These are phyloP conservation scores for Erodium maritimum DNA, from an alignment of 345 rosid genomes.

Conservation along the genomic window DNA sequence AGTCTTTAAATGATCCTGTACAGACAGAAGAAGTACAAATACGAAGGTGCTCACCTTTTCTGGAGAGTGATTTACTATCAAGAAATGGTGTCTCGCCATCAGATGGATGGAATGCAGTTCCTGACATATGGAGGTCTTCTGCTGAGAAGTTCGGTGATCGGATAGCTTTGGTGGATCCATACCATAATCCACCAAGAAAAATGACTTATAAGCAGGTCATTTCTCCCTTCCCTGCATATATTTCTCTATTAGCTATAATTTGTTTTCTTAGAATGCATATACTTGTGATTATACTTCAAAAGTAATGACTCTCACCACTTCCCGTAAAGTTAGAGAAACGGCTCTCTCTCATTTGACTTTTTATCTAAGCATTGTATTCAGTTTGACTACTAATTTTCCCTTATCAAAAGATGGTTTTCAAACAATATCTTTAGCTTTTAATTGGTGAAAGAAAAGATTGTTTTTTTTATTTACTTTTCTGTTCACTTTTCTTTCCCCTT, in stretches of 20 bases:
- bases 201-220: slow-evolving; percentile 64
- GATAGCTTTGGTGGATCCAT: slow-evolving; percentile 57
- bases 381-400: no score
- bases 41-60: slow-evolving; percentile 44
- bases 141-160: slow-evolving; percentile 57
- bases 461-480: no score
- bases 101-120: slow-evolving; percentile 60
- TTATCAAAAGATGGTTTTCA: no score
- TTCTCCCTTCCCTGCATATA: no score
- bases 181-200: slow-evolving; percentile 66
- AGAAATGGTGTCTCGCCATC: slow-evolving; percentile 19
- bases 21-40: slow-evolving; percentile 33
- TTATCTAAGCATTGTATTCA: no score
- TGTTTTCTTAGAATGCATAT: neutral
- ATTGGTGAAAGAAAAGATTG: no score
- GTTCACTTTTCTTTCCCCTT: neutral
- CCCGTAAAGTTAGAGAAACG: no score
- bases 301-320: no score
- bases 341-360: no score
- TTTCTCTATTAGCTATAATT: no score
- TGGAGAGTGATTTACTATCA: slow-evolving; percentile 26
- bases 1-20: neutral
- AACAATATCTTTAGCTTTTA: no score
- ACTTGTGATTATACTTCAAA: no score
- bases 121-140: slow-evolving; percentile 77